Percentiles rank a stretch among this genome's conserved stretches.
These are phyloP conservation scores for Chrysophaeum taylorii DNA, from an alignment of 352 stramenopile species.

Conservation along the genomic window DNA sequence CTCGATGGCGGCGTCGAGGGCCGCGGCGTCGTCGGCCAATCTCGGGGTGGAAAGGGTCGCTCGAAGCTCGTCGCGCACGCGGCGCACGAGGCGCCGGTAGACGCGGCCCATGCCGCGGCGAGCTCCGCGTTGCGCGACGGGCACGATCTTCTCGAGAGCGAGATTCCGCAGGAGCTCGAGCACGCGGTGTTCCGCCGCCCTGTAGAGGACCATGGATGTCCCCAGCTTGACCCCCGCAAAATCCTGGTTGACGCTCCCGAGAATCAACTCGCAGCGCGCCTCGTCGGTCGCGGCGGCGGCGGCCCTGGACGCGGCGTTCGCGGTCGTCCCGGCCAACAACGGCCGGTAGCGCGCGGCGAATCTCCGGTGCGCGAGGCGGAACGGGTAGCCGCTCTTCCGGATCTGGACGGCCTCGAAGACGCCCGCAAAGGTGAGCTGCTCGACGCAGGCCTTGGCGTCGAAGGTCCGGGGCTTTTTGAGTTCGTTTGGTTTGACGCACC, in stretches of 20 bases:
- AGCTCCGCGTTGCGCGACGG: constrained; percentile 15
- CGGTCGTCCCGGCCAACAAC: constrained; percentile 55
- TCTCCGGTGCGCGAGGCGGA: constrained; percentile 78
- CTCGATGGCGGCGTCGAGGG: constrained; percentile 28
- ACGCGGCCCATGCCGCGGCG: constrained; percentile 15
- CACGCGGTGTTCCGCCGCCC: constrained; percentile 37
- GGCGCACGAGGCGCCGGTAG: not conserved
- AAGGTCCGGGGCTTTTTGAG: constrained; percentile 65
- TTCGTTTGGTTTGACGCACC: constrained; percentile 93
- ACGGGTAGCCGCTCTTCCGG: constrained; percentile 81
- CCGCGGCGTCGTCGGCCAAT: constrained; percentile 22
- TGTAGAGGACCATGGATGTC: constrained; percentile 43
- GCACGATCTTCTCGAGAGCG: constrained; percentile 34
- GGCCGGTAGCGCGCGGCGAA: constrained; percentile 61
- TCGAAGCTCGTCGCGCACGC: not conserved
- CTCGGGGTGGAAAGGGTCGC: not conserved
- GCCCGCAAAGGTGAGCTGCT: constrained; percentile 83
- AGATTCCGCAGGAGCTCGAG: constrained; percentile 44
- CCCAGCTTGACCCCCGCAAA: constrained; percentile 37
- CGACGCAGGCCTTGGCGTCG: constrained; percentile 68
- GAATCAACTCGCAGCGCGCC: not conserved
- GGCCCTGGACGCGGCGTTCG: constrained; percentile 41
- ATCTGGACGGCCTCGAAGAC: constrained; percentile 90
- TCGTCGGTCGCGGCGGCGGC: constrained; percentile 28
- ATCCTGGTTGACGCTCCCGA: constrained; percentile 29